Evolutionary conservation across 2,329 filamentous ascomycete species (phyloP), one percentile per base, ranked within the genome.

Genomic region (Fusarium mexicanum): DNA sequence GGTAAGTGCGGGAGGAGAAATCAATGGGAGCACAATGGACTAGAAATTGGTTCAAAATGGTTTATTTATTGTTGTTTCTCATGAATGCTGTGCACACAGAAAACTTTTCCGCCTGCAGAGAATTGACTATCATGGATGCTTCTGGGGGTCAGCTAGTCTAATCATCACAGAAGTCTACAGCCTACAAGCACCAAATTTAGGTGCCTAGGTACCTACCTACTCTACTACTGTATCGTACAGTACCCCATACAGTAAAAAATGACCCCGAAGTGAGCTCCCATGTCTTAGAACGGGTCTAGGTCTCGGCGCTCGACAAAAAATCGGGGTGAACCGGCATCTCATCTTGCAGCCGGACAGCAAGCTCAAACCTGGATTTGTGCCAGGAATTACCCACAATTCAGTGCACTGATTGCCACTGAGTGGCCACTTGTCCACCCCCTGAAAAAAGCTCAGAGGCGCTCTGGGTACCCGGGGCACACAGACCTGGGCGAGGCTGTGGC

Each of bases 321-420:
- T 82, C 80, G 80, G 80, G 78, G 77, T 76, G 80, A 82, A 81
- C 80, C 80, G 80, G 80, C 74, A 80, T 77, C 75, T 79, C 73
- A 77, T 78, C 77, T 78, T 64, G 76, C 76, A 77, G 76, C 75
- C 73, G 71, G 76, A 63, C 69, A 75, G 64, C 73, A 55, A 58
- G 65, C 50, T 65, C 60, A 61, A 66, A 61, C 67, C 68, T 54
- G 72, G 75, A 72, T 76, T 77, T 68, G 71, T 69, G 46, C 66
- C 54, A 59, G 61, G 33, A 18, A 41, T 24, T 72, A 57, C 57
- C 75, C 75, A 73, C 75, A 31, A 33, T 61, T 38, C 33, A 70
- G 67, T 41, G 59, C 72, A 74, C 67, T 68, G 60, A 50, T 48
- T 65, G 67, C 62, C 58, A 66, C 64, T 62, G 71, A 77, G 61